These are phyloP conservation scores for Casuarina glauca DNA, from an alignment of 306 rosid species.

Conservation along the genomic window DNA sequence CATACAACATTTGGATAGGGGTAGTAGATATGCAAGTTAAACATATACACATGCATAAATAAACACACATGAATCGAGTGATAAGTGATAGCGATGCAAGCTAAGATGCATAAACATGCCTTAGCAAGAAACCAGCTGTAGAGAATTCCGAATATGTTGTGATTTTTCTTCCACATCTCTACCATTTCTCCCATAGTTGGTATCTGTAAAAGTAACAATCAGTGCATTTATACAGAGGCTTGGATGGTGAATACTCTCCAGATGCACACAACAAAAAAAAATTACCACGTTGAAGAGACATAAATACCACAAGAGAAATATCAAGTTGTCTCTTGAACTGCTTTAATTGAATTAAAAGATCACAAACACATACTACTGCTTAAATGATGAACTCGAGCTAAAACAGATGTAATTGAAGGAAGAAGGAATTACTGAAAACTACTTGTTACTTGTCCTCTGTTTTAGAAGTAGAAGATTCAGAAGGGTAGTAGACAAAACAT, in stretches of 20 bases:
- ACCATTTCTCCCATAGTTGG: conserved; percentile 83
- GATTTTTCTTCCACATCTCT: conserved; percentile 76
- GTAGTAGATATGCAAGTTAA: neutral
- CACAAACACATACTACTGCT: neutral
- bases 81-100: neutral
- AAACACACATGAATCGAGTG: no score
- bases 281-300: neutral
- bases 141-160: conserved; percentile 74
- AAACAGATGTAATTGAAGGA: neutral
- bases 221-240: conserved; percentile 26
- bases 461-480: neutral
- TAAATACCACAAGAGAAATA: neutral
- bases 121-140: conserved; percentile 96
- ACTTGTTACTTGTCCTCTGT: neutral
- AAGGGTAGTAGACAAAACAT: neutral
- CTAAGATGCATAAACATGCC: conserved; percentile 52
- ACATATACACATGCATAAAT: conserved; percentile 1
- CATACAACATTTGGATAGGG: neutral
- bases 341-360: neutral
- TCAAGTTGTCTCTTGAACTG: neutral
- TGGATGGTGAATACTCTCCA: neutral
- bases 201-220: conserved; percentile 52
- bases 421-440: neutral
- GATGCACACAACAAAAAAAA: no score
- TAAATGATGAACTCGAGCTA: neutral